These are phyloP conservation scores for Trichoderma oligosporum DNA, from an alignment of 2,329 filamentous ascomycete genomes.

Conservation along the genomic window DNA sequence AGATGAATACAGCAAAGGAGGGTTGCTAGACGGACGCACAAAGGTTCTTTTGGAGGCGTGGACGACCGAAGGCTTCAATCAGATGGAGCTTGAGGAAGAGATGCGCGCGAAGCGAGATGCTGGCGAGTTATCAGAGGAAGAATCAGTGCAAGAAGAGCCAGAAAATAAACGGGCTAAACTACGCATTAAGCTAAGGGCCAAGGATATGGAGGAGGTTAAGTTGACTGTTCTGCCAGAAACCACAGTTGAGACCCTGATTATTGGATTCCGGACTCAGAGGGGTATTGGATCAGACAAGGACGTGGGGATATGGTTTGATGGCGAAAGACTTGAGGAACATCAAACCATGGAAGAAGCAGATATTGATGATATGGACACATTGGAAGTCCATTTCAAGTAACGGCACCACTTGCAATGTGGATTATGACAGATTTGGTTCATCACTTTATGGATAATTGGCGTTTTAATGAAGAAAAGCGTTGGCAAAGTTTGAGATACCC, in stretches of 20 bases:
- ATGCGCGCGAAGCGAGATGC: constrained; percentile 42
- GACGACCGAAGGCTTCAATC: constrained; percentile 59
- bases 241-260: constrained; percentile 58
- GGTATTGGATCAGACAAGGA: constrained; percentile 48
- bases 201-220: constrained; percentile 47
- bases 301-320: constrained; percentile 69
- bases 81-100: constrained; percentile 48
- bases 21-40: constrained; percentile 48
- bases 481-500: constrained; percentile 30
- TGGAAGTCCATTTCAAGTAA: constrained; percentile 68
- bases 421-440: background rate
- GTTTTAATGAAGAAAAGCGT: constrained; percentile 19
- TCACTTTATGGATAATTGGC: constrained; percentile 11
- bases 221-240: constrained; percentile 53
- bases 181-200: constrained; percentile 52
- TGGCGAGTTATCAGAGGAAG: constrained; percentile 38
- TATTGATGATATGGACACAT: constrained; percentile 67
- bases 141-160: constrained; percentile 23
- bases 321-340: constrained; percentile 62
- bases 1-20: constrained; percentile 36
- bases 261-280: constrained; percentile 55
- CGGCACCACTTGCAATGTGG: background rate
- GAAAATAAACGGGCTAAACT: constrained; percentile 38
- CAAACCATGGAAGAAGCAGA: constrained; percentile 62
- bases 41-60: constrained; percentile 74